phyloP scores from a whole-genome alignment of 768 basidiomycete genomes.

The Leccinum broughii region DNA sequence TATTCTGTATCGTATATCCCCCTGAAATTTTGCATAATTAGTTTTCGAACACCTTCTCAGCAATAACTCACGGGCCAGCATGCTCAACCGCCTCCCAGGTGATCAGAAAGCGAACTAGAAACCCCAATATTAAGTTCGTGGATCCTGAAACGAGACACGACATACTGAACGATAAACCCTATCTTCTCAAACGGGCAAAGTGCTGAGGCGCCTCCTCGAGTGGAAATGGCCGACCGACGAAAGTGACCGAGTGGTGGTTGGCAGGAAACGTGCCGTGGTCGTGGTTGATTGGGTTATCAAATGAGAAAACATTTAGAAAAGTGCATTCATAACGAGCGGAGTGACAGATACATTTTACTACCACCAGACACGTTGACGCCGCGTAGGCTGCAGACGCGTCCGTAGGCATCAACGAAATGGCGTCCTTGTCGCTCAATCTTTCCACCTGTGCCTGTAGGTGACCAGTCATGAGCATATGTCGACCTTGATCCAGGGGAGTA shows the following conservation, averaged over 20 bases:
- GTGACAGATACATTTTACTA: constrained; percentile 66
- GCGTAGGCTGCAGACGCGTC: constrained; percentile 76
- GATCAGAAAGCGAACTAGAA: constrained; percentile 81
- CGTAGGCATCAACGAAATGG: constrained; percentile 79
- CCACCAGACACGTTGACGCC: constrained; percentile 86
- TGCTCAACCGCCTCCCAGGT: constrained; percentile 99
- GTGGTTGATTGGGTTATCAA: constrained; percentile 58
- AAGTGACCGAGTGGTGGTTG: constrained; percentile 66
- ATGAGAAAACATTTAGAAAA: not conserved
- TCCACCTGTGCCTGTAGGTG: constrained; percentile 52
- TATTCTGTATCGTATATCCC: constrained; percentile 86
- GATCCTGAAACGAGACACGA: constrained; percentile 9
- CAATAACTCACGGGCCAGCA: constrained; percentile 73
- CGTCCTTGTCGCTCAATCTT: constrained; percentile 62
- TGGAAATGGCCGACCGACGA: constrained; percentile 90
- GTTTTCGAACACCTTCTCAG: not conserved
- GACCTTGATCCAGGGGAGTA: constrained; percentile 49
- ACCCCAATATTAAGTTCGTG: not conserved
- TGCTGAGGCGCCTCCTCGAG: constrained; percentile 86
- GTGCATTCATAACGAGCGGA: constrained; percentile 22
- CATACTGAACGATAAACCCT: constrained; percentile 87
- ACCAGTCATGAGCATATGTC: constrained; percentile 79
- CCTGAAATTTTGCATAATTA: constrained; percentile 37
- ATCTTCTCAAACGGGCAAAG: constrained; percentile 74
- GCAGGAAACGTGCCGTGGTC: constrained; percentile 68